Evolutionary conservation across 1,284 basidiomycete species (phyloP), one percentile per base, ranked within the genome.

Genomic region (Puccinia polysora): DNA sequence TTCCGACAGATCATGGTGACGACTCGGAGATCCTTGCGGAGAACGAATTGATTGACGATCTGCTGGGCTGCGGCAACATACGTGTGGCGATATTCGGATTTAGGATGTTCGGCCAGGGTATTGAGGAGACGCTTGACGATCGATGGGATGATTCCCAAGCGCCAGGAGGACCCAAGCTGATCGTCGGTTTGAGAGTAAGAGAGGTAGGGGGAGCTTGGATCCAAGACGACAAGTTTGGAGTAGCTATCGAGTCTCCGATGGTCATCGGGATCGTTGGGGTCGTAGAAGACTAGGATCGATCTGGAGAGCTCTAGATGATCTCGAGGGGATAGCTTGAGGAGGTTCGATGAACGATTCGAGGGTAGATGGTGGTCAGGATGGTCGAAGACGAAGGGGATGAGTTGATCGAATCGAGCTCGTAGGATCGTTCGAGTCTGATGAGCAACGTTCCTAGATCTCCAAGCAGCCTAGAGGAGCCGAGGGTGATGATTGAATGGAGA

Each of bases 331-430:
- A 69, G 43, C 38, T 30, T 47, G 53, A 47, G 40, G 14, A 55
- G 53, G 25, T 23, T 12, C 2, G 64, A 56, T 30, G 32, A 36
- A 40, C 3, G 34, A 18, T 49, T 55, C 52, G 30, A 32, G 25
- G 18, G 30, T 32, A 23, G 38, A 6, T 30, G 40, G 40, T 25
- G 20, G 47, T 30, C 45, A n/a, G 60, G n/a, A 23, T 58, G 36
- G 40, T 58, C 56, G 28, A 67, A 53, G 40, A 69, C 20, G 28
- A 58, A 70, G 28, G 38, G 36, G 45, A 60, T 36, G 4, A 70
- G 30, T n/a, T 62, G 56, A 60, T 70, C 68, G 58, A 60, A 70
- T 52, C 47, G 40, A 36, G 49, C 52, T 34, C 68, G 45, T n/a
- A 70, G 28, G 20, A 45, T 18, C 40, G 32, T 47, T 32, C 28